phyloP scores from a whole-genome alignment of 2,329 filamentous ascomycete genomes.

The Leptographium lundbergii region DNA sequence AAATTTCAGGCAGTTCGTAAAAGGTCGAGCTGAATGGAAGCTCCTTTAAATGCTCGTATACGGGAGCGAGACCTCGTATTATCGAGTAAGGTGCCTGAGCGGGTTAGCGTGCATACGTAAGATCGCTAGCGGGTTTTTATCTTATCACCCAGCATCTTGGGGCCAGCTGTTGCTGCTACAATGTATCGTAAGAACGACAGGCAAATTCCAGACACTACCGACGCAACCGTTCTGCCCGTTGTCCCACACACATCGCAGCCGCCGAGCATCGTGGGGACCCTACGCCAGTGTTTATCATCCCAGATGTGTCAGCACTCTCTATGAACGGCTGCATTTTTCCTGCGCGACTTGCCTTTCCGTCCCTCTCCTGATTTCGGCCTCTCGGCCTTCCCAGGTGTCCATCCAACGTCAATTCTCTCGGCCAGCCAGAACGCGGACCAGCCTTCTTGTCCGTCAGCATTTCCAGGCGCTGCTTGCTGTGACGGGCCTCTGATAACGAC shows the following conservation, averaged over 20 bases:
- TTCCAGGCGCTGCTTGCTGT: too few relatives aligned
- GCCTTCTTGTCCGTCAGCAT: too few relatives aligned
- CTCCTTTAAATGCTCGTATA: too few relatives aligned
- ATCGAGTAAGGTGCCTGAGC: neutral
- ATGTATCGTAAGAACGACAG: neutral
- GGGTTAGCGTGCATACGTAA: conserved; percentile 7
- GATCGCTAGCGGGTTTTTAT: conserved; percentile 1
- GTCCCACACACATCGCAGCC: neutral
- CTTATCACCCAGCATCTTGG: conserved; percentile 4
- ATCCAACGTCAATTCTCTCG: neutral
- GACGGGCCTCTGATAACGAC: neutral
- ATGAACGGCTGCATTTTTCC: neutral
- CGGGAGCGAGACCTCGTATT: neutral
- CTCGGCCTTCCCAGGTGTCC: neutral
- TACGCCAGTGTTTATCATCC: neutral
- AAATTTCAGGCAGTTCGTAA: too few relatives aligned
- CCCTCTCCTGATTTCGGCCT: neutral
- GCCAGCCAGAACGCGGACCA: too few relatives aligned
- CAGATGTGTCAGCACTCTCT: neutral
- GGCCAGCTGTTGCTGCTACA: neutral
- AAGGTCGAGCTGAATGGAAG: too few relatives aligned
- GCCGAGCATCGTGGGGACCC: neutral
- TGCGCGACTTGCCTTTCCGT: neutral
- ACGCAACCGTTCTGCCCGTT: neutral
- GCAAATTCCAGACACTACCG: neutral